phyloP scores from a whole-genome alignment of 2,329 filamentous ascomycete genomes.

The Cladosporium sp. region DNA sequence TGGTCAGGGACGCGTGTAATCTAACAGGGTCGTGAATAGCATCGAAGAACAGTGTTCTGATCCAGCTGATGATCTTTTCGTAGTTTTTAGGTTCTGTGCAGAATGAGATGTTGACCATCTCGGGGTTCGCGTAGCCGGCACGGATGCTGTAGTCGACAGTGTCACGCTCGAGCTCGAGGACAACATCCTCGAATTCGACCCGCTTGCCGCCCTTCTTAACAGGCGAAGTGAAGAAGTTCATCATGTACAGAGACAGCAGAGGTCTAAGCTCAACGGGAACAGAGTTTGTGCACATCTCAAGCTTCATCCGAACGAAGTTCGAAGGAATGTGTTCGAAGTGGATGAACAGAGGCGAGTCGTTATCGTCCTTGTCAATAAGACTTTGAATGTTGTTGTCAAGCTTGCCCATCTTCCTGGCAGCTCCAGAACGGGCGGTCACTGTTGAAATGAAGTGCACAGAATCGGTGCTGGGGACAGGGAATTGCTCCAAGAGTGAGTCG shows the following conservation, averaged over 20 bases:
- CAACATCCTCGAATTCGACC: constrained; percentile 85
- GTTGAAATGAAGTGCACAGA: constrained; percentile 95
- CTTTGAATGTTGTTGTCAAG: constrained; percentile 68
- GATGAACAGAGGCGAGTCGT: constrained; percentile 68
- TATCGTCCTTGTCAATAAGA: constrained; percentile 65
- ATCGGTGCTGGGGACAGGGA: constrained; percentile 77
- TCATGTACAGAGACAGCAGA: constrained; percentile 75
- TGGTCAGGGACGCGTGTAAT: constrained; percentile 62
- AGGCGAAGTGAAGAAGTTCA: constrained; percentile 93
- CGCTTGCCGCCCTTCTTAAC: constrained; percentile 70
- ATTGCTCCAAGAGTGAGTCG: constrained; percentile 70
- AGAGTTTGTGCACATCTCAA: constrained; percentile 73
- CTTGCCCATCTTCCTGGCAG: constrained; percentile 67
- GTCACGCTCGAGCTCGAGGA: constrained; percentile 84
- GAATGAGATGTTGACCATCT: constrained; percentile 77
- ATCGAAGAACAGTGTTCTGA: constrained; percentile 81
- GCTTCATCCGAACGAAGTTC: constrained; percentile 81
- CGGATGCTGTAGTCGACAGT: constrained; percentile 79
- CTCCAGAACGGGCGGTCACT: constrained; percentile 74
- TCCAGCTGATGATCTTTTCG: constrained; percentile 72
- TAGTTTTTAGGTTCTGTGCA: constrained; percentile 89
- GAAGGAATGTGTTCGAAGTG: constrained; percentile 94
- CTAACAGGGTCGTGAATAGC: constrained; percentile 76
- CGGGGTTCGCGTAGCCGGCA: constrained; percentile 68
- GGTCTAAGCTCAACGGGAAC: constrained; percentile 82